Conservation (phyloP, 2,329 filamentous ascomycete genomes). For the Teratosphaeriaceae sp. region DNA sequence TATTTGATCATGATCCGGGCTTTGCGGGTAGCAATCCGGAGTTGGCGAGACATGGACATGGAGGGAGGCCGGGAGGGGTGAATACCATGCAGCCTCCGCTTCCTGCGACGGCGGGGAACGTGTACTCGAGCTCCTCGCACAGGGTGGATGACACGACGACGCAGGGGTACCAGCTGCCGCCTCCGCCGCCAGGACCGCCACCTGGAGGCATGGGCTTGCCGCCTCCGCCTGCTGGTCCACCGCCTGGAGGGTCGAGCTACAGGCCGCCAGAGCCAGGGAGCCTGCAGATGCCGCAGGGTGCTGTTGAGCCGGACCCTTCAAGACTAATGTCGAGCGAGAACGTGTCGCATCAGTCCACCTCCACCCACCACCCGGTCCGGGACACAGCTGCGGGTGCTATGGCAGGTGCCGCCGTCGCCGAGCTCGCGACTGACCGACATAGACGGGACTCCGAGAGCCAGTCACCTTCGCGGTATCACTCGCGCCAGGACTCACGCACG, state of each 20-base stretch:
- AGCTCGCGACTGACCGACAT: conserved; percentile 12
- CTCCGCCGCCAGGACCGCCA: conserved; percentile 24
- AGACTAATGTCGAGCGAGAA: conserved; percentile 27
- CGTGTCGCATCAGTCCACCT: conserved; percentile 19
- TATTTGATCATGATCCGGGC: conserved; percentile 31
- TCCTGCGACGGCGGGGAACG: conserved; percentile 28
- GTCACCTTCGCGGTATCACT: conserved; percentile 21
- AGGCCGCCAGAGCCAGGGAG: conserved; percentile 20
- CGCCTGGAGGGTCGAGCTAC: conserved; percentile 20
- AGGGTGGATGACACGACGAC: no score
- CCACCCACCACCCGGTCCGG: conserved; percentile 10
- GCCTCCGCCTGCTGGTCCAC: conserved; percentile 28
- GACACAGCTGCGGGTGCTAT: conserved; percentile 14
- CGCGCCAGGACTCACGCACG: conserved; percentile 10
- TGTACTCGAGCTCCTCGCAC: no score
- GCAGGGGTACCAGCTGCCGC: conserved; percentile 13
- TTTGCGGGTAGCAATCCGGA: conserved; percentile 40
- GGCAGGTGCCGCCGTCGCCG: conserved; percentile 19
- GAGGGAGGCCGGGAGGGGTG: no score
- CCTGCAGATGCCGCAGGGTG: conserved; percentile 33
- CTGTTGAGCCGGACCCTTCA: conserved; percentile 32
- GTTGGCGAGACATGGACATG: conserved; percentile 34
- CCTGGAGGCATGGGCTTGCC: conserved; percentile 14
- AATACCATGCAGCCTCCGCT: conserved; percentile 27
- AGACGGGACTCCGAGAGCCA: conserved; percentile 18